Evolutionary conservation across 2,329 filamentous ascomycete genomes (phyloP).

Genomic region (Beauveria sp.): DNA sequence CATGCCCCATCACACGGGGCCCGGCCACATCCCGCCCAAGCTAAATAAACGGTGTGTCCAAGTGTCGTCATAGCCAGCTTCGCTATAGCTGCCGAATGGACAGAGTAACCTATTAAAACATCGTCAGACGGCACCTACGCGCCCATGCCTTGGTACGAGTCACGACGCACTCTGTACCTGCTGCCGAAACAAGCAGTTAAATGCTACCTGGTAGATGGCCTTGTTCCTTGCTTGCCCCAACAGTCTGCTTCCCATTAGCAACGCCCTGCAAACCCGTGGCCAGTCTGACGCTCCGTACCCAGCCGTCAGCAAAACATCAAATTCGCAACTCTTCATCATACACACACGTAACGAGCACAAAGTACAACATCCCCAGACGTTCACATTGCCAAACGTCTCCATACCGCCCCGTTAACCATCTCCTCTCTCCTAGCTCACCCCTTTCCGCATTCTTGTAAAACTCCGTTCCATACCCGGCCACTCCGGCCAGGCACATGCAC

Average conservation of each 20-base stretch:
- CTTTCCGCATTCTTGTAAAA: not conserved
- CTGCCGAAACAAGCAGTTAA: too few species aligned
- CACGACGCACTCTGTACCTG: too few species aligned
- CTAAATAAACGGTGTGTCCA: not conserved
- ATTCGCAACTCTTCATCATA: too few species aligned
- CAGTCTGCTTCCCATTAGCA: not conserved
- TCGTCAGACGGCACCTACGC: not conserved
- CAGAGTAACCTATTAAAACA: not conserved
- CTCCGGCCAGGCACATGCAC: slow-evolving; percentile 1
- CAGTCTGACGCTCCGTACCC: too few species aligned
- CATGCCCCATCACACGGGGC: not conserved
- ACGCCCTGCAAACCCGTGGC: too few species aligned
- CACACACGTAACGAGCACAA: too few species aligned
- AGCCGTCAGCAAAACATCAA: too few species aligned
- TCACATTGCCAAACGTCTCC: too few species aligned
- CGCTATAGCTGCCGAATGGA: not conserved
- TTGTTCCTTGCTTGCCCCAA: not conserved
- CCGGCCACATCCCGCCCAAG: not conserved
- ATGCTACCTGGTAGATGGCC: too few species aligned
- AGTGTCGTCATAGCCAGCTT: not conserved
- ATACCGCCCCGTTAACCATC: too few species aligned
- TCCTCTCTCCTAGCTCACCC: not conserved
- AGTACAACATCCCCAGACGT: too few species aligned
- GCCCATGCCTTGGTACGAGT: too few species aligned
- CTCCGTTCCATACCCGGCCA: not conserved